phyloP scores from a whole-genome alignment of 306 rosid species.

The Luffa acutangula region DNA sequence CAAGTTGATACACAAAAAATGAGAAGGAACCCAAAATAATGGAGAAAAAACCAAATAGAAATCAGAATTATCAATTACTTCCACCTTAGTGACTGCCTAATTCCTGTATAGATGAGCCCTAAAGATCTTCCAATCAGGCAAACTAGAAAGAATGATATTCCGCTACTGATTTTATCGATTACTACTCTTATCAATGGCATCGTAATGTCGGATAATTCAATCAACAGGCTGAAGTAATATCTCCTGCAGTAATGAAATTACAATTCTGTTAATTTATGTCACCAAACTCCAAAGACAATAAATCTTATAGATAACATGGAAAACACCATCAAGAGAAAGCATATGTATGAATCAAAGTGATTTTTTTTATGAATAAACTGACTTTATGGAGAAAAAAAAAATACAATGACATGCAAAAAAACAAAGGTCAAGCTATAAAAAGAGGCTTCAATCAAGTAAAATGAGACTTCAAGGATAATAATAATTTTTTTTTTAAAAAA shows the following conservation, averaged over 20 bases:
- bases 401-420: background rate
- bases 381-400: background rate
- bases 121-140: slow-evolving; percentile 85
- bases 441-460: background rate
- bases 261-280: background rate
- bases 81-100: slow-evolving; percentile 81
- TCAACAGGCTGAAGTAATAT: slow-evolving; percentile 84
- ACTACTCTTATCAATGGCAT: slow-evolving; percentile 64
- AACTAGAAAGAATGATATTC: slow-evolving; percentile 71
- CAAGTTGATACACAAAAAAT: background rate
- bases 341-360: background rate
- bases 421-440: background rate
- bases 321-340: background rate
- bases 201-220: slow-evolving; percentile 78
- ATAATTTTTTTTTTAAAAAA: too few species aligned
- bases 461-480: background rate
- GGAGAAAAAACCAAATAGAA: background rate
- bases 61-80: slow-evolving; percentile 25
- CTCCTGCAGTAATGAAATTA: slow-evolving; percentile 44
- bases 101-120: slow-evolving; percentile 89
- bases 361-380: background rate
- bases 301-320: background rate
- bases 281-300: slow-evolving; percentile 11
- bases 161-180: slow-evolving; percentile 59
- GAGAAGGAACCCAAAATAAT: background rate